These are phyloP conservation scores for Colletotrichum plurivorum DNA, from an alignment of 2,329 filamentous ascomycete species.

Conservation along the genomic window DNA sequence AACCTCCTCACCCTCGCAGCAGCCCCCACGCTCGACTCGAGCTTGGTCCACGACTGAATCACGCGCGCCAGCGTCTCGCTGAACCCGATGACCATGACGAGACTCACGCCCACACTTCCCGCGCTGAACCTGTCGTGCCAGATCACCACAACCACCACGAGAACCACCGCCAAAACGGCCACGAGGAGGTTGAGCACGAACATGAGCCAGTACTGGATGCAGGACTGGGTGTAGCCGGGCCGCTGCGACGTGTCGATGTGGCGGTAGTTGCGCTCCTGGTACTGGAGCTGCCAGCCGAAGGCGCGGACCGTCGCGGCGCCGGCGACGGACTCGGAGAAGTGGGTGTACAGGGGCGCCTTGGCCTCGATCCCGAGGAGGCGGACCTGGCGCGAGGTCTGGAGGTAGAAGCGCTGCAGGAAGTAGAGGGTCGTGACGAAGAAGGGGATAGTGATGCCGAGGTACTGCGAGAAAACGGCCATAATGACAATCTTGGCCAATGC, in stretches of 20 bases:
- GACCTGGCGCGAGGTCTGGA: slow-evolving; percentile 52
- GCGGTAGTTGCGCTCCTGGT: background rate
- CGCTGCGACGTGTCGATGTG: slow-evolving; percentile 18
- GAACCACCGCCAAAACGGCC: slow-evolving; percentile 4
- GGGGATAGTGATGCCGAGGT: slow-evolving; percentile 47
- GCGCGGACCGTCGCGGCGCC: slow-evolving; percentile 43
- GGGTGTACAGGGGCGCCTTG: slow-evolving; percentile 51
- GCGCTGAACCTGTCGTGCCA: slow-evolving; percentile 47
- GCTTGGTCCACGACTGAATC: slow-evolving; percentile 43
- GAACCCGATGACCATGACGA: slow-evolving; percentile 36
- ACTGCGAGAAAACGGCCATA: slow-evolving; percentile 31
- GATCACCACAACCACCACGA: slow-evolving; percentile 16
- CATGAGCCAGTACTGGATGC: slow-evolving; percentile 20
- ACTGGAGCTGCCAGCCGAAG: slow-evolving; percentile 31
- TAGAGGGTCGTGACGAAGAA: slow-evolving; percentile 45
- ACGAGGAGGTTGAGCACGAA: slow-evolving; percentile 21
- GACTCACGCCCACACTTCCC: slow-evolving; percentile 45
- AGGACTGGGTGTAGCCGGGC: slow-evolving; percentile 3
- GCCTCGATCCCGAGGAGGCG: slow-evolving; percentile 51
- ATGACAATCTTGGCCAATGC: slow-evolving; percentile 17
- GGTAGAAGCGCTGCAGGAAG: slow-evolving; percentile 50
- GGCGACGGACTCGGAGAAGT: slow-evolving; percentile 46
- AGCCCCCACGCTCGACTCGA: slow-evolving; percentile 30
- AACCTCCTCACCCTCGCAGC: slow-evolving; percentile 22
- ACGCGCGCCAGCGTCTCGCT: slow-evolving; percentile 6